phyloP scores from a whole-genome alignment of 129 eudicot genomes.

The Chrysanthemum lavandulifolium region DNA sequence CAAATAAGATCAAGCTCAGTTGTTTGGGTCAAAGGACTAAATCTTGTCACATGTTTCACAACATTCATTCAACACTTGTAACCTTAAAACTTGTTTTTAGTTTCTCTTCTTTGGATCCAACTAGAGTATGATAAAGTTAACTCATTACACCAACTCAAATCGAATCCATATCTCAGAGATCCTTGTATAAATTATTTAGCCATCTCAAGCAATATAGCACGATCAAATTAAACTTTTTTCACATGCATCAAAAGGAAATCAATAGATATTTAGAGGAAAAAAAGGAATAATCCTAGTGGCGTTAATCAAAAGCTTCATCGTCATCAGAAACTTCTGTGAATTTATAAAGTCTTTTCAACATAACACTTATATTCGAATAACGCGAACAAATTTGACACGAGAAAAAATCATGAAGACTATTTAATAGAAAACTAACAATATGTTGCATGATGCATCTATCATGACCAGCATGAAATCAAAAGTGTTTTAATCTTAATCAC shows the following conservation, averaged over 20 bases:
- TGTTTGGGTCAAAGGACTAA: conserved; percentile 23
- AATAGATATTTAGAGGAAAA: not conserved
- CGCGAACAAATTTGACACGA: conserved; percentile 14
- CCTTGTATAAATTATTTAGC: not conserved
- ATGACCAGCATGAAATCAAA: too few relatives aligned
- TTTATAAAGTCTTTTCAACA: not conserved
- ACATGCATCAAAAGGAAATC: not conserved
- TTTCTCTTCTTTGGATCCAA: not conserved
- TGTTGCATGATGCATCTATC: too few relatives aligned
- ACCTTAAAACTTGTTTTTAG: not conserved
- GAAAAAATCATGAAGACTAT: conserved; percentile 7
- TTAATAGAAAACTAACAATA: not conserved
- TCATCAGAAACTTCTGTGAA: conserved; percentile 8
- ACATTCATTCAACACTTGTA: conserved; percentile 24
- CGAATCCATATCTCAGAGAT: too few relatives aligned
- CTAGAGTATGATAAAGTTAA: not conserved
- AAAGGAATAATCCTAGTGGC: conserved; percentile 17
- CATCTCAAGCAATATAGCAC: not conserved
- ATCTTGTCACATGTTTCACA: conserved; percentile 36
- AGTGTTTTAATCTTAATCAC: too few relatives aligned
- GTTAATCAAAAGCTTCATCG: conserved; percentile 30
- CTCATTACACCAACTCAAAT: not conserved
- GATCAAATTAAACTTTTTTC: not conserved
- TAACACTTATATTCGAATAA: conserved; percentile 13
- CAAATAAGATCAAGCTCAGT: conserved; percentile 9